These are phyloP conservation scores for Fusarium praegraminearum DNA, from an alignment of 2,329 filamentous ascomycete species.

Conservation along the genomic window DNA sequence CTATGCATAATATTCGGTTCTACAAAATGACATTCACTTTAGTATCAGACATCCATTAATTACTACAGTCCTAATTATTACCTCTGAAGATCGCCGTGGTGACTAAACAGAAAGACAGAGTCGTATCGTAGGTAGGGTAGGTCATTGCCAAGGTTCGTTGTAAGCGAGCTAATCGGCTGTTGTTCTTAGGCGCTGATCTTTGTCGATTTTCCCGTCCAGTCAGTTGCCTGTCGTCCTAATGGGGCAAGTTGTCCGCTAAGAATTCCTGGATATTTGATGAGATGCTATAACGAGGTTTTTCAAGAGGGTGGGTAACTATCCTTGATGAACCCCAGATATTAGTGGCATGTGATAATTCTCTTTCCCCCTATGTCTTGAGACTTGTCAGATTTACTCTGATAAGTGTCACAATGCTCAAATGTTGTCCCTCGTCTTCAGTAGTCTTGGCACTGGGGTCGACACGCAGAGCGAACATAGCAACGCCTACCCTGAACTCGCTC, in stretches of 20 bases:
- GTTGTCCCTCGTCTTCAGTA: too few relatives aligned
- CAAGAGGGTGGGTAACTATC: background rate
- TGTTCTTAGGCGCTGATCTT: background rate
- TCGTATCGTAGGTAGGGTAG: background rate
- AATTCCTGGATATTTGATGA: background rate
- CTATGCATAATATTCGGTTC: too few relatives aligned
- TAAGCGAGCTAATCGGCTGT: slow-evolving; percentile 17
- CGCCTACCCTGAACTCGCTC: background rate
- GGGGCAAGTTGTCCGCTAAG: background rate
- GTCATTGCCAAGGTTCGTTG: background rate
- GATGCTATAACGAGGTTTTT: background rate
- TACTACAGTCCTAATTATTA: too few relatives aligned
- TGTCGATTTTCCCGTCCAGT: background rate
- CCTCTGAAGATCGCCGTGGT: background rate
- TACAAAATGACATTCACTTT: too few relatives aligned
- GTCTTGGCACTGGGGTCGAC: background rate
- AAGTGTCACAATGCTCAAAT: background rate
- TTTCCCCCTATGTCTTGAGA: background rate
- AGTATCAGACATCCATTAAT: too few relatives aligned
- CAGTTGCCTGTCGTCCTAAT: background rate
- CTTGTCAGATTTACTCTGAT: background rate
- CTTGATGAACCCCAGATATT: fast-evolving
- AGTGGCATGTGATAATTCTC: background rate
- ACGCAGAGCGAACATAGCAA: background rate
- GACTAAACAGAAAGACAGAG: background rate